Base-by-base conservation (phyloP, 108 stramenopile species). In the Skeletonema grethae region DNA sequence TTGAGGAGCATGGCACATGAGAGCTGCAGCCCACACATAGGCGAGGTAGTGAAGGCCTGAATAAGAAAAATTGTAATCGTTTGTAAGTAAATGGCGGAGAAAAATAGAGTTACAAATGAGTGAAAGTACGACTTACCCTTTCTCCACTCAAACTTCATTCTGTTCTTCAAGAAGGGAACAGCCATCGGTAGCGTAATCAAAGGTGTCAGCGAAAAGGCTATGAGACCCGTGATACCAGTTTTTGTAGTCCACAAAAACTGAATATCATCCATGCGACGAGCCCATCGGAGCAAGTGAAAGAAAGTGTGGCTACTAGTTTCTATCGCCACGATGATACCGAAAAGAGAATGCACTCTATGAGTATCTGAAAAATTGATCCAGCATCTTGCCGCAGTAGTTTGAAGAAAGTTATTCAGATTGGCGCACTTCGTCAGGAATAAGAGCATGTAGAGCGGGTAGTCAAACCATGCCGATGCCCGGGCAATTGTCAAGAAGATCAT, bases 401-500 rank as follows among this genome's bases (percentile, higher is more conserved):
- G 72, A 2, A 73, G 32, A 0, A 69, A 69, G 15, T 73, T 73
- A 32, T 68, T 68, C 8, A 73, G 67, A 61, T 73, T 73, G 20
- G 57, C 34, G 4, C 66, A 67, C 67, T 73, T 73, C 53, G 55
- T 69, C 34, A 73, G 13, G 67, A 73, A 73, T 24, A 73, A 20
- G 16, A 73, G 22, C 67, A 73, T 68, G 67, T 73, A 73, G 18
- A 73, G 67, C 8, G 72, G 72, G 61, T 73, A 73, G 22, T 67
- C 67, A 43, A 69, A 68, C 36, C 34, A 73, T 15, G 72, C 72
- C 8, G 67, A 32, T 11, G 67, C 30, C 13, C 72, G 55, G 6
- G 72, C 72, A 38, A 73, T 29, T 16, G 72, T 69, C 55, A 73
- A 22, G n/a, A 73, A 69, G 66, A 69, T 60, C 72, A 73, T 73